These are phyloP conservation scores for Hymenoscyphus infarciens DNA, from an alignment of 2,329 filamentous ascomycete genomes.

Conservation along the genomic window DNA sequence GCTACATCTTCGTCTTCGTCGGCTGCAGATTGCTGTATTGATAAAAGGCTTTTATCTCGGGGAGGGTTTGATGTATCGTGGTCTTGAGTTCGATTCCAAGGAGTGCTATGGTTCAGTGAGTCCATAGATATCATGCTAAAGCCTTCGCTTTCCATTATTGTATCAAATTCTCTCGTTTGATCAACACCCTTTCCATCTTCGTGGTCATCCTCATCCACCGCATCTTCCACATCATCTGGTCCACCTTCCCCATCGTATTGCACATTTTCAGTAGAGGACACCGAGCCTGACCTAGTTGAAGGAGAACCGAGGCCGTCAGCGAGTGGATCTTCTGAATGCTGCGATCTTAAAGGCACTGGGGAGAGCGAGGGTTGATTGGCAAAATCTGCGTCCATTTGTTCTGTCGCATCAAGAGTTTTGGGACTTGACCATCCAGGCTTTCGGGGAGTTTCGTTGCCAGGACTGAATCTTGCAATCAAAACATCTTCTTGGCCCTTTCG, in stretches of 20 bases:
- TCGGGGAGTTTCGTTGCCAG: slow-evolving; percentile 26
- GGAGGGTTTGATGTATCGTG: slow-evolving; percentile 11
- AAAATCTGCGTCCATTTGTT: neutral
- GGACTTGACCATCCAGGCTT: slow-evolving; percentile 31
- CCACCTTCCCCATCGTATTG: neutral
- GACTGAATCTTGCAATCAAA: slow-evolving; percentile 29
- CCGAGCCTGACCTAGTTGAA: neutral
- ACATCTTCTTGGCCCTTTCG: slow-evolving; percentile 19
- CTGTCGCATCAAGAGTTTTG: slow-evolving; percentile 15
- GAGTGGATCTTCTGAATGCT: neutral
- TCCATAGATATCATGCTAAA: slow-evolving; percentile 56
- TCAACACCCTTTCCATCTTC: slow-evolving; percentile 1
- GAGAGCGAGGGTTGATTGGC: neutral
- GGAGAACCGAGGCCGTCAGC: neutral
- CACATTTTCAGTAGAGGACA: neutral
- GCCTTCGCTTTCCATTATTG: slow-evolving; percentile 54
- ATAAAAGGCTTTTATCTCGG: slow-evolving; percentile 19
- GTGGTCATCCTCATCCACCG: slow-evolving; percentile 8
- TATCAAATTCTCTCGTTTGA: slow-evolving; percentile 44
- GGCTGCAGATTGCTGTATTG: slow-evolving; percentile 13
- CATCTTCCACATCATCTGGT: neutral
- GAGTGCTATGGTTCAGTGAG: slow-evolving; percentile 42
- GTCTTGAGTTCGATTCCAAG: slow-evolving; percentile 27
- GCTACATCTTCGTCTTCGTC: slow-evolving; percentile 23
- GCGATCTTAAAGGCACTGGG: neutral